Evolutionary conservation across 1,284 basidiomycete species (phyloP).

Genomic region (Papiliotrema laurentii): DNA sequence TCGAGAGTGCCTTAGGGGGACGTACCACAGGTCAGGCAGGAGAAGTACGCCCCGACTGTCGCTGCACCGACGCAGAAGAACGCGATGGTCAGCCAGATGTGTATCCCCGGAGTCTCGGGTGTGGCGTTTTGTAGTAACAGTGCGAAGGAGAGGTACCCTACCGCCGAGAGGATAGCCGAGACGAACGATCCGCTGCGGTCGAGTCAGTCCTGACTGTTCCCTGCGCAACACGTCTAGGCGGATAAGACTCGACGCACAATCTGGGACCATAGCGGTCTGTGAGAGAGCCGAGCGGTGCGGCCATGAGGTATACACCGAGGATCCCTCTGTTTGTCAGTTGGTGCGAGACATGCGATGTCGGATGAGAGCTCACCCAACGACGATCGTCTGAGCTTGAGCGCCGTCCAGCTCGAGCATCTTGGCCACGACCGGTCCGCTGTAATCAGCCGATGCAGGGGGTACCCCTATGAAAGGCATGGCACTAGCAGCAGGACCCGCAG

Average conservation of each 20-base stretch:
- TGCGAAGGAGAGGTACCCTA: constrained; percentile 43
- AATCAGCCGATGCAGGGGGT: constrained; percentile 5
- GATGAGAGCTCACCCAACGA: constrained; percentile 36
- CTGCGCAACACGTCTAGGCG: background rate
- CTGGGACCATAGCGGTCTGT: constrained; percentile 45
- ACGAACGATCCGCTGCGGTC: constrained; percentile 38
- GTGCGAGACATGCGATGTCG: background rate
- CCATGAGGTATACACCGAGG: constrained; percentile 46
- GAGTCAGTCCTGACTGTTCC: background rate
- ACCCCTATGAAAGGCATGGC: background rate
- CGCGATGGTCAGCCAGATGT: constrained; percentile 36
- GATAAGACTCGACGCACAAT: constrained; percentile 20
- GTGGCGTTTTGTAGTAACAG: constrained; percentile 19
- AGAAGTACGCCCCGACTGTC: constrained; percentile 47
- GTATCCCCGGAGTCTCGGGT: constrained; percentile 26
- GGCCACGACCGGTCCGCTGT: constrained; percentile 42
- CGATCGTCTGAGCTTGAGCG: constrained; percentile 44
- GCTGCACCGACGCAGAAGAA: constrained; percentile 46
- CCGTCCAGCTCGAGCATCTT: constrained; percentile 29
- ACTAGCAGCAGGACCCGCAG: background rate
- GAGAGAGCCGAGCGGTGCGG: constrained; percentile 44
- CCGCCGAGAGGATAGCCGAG: constrained; percentile 31
- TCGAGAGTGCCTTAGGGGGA: background rate
- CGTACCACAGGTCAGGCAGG: constrained; percentile 42
- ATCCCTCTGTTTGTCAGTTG: constrained; percentile 32